A percentile compares a stretch with the other conserved stretches of the same genome.
These are phyloP conservation scores for Eucalyptus curtisii DNA, from an alignment of 345 rosid genomes.

Conservation along the genomic window DNA sequence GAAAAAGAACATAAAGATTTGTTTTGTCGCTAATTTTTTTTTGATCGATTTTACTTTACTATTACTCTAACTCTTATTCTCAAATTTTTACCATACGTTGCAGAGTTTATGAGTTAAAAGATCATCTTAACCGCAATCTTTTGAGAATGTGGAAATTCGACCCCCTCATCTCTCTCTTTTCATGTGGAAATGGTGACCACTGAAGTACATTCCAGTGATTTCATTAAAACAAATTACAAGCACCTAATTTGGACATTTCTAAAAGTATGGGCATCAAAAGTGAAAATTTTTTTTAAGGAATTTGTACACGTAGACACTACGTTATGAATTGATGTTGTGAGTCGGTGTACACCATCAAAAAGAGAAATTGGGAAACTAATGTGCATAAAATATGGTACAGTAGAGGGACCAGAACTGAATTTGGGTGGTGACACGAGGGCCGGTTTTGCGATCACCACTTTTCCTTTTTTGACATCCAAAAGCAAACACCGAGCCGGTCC, in stretches of 20 bases:
- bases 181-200: rapidly evolving
- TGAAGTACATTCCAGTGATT: rapidly evolving
- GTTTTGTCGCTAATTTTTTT: not conserved
- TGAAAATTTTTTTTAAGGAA: not conserved
- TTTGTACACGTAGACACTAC: not conserved
- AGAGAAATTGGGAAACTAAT: not conserved
- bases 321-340: not conserved
- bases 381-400: not conserved
- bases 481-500: not conserved
- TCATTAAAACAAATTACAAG: not conserved
- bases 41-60: rapidly evolving
- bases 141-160: too few species aligned
- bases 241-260: not conserved
- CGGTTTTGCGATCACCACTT: not conserved
- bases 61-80: rapidly evolving
- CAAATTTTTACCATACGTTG: rapidly evolving
- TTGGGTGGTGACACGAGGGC: not conserved
- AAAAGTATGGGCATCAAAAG: not conserved
- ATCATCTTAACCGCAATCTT: too few species aligned
- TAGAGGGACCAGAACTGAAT: not conserved
- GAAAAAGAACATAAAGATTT: not conserved
- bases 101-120: rapidly evolving
- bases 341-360: not conserved
- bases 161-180: too few species aligned
- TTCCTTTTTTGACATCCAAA: not conserved